A percentile compares a stretch with the other conserved stretches of the same genome.
phyloP scores from a whole-genome alignment of 1,139 yeast species.

The Komagataea norvegica region DNA sequence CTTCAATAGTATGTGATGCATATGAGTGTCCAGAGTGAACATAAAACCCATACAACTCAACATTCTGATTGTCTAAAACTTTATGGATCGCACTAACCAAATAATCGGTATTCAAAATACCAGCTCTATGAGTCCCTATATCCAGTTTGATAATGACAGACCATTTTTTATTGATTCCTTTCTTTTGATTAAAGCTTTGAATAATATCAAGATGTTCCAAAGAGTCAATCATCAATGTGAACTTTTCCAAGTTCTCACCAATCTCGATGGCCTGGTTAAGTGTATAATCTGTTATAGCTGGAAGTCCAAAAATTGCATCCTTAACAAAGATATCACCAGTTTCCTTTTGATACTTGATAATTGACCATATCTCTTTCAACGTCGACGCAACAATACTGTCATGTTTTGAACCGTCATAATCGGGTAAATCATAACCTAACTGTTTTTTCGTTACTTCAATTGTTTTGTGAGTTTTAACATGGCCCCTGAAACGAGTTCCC shows the following conservation, averaged over 20 bases:
- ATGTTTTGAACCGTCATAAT: slow-evolving; percentile 32
- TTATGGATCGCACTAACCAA: slow-evolving; percentile 30
- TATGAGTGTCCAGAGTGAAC: slow-evolving; percentile 82
- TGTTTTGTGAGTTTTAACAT: slow-evolving; percentile 71
- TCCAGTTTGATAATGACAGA: slow-evolving; percentile 53
- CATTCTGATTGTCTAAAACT: slow-evolving; percentile 26
- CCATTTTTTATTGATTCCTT: slow-evolving; percentile 39
- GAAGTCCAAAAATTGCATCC: slow-evolving; percentile 67
- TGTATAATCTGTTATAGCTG: slow-evolving; percentile 50
- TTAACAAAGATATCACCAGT: slow-evolving; percentile 40
- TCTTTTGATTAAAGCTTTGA: slow-evolving; percentile 31
- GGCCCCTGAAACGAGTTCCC: slow-evolving; percentile 48
- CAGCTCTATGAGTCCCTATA: slow-evolving; percentile 64
- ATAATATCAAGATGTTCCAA: slow-evolving; percentile 50
- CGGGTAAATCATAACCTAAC: slow-evolving; percentile 41
- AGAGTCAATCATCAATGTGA: slow-evolving; percentile 61
- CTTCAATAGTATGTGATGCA: slow-evolving; percentile 39
- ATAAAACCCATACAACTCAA: slow-evolving; percentile 62
- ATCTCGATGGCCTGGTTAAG: slow-evolving; percentile 48
- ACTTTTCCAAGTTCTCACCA: slow-evolving; percentile 35
- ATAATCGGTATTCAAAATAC: slow-evolving; percentile 36
- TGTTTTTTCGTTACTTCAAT: slow-evolving; percentile 43
- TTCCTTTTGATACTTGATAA: slow-evolving; percentile 39
- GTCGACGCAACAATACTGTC: slow-evolving; percentile 67
- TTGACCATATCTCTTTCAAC: slow-evolving; percentile 57